A percentile compares a stretch with the other conserved stretches of the same genome.
Evolutionary conservation across 768 basidiomycete genomes (phyloP).

Genomic region (Tricholoma flavovirens): DNA sequence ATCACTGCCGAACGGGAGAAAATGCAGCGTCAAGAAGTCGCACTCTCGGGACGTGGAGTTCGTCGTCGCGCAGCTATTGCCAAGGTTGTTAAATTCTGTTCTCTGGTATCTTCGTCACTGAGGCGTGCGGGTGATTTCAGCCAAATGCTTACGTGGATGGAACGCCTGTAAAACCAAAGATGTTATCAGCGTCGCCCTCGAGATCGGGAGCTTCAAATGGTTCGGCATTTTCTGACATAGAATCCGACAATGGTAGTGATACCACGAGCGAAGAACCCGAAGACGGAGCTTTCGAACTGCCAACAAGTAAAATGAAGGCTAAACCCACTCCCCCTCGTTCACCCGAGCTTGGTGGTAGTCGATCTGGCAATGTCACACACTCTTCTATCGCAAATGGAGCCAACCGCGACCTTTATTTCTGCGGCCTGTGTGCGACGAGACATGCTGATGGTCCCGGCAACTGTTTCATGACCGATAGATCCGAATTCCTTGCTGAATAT

Average conservation of each 20-base stretch:
- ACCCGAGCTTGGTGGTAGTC: conserved; percentile 2
- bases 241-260: conserved; percentile 18
- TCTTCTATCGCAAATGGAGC: conserved; percentile 13
- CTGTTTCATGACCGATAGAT: conserved; percentile 62
- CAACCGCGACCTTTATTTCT: conserved; percentile 23
- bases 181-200: conserved; percentile 5
- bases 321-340: conserved; percentile 3
- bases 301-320: conserved; percentile 14
- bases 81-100: conserved; percentile 25
- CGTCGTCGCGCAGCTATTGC: conserved; percentile 63
- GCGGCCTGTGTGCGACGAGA: conserved; percentile 55
- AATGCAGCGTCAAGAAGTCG: conserved; percentile 37
- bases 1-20: conserved; percentile 41
- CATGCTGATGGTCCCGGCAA: conserved; percentile 42
- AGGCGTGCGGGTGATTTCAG: conserved; percentile 14
- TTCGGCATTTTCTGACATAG: conserved; percentile 28
- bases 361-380: conserved; percentile 6
- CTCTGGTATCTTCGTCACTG: not conserved
- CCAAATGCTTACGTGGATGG: conserved; percentile 22
- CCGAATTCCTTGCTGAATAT: conserved; percentile 64
- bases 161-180: conserved; percentile 7
- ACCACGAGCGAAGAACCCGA: conserved; percentile 14
- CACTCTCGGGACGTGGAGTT: conserved; percentile 65
- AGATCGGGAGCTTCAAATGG: conserved; percentile 24
- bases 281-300: conserved; percentile 11